Percentiles rank a stretch among this genome's conserved stretches.
These are phyloP conservation scores for Hyaloscypha hepaticicola DNA, from an alignment of 495 filamentous ascomycete genomes.

Conservation along the genomic window DNA sequence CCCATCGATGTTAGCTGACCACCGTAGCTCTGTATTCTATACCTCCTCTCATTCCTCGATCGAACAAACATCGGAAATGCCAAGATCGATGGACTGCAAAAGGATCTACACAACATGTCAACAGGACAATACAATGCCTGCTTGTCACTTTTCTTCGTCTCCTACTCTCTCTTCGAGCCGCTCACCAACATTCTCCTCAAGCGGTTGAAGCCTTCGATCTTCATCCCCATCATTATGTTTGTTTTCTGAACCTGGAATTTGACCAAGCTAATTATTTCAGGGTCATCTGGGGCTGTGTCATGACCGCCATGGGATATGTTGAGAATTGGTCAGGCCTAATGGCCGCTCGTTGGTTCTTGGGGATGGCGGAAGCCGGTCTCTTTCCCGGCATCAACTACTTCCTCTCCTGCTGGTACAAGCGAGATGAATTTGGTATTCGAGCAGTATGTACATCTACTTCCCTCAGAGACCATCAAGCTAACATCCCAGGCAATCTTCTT, in stretches of 20 bases:
- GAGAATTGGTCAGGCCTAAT: conserved; percentile 76
- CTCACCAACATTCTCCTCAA: conserved; percentile 64
- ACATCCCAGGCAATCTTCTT: conserved; percentile 72
- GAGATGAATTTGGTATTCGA: conserved; percentile 59
- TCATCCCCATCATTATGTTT: conserved; percentile 57
- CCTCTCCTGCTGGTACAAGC: conserved; percentile 69
- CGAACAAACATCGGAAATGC: conserved; percentile 87
- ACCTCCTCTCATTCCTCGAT: conserved; percentile 83
- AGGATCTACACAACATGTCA: conserved; percentile 47
- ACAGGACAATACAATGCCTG: conserved; percentile 56
- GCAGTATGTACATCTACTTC: conserved; percentile 38
- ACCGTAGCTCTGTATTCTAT: conserved; percentile 69
- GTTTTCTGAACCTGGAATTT: conserved; percentile 51
- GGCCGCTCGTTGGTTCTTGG: conserved; percentile 82
- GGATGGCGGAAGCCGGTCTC: conserved; percentile 77
- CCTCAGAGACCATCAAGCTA: neutral
- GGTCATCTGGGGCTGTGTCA: conserved; percentile 61
- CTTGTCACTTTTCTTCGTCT: conserved; percentile 63
- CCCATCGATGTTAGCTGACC: neutral
- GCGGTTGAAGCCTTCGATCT: conserved; percentile 58
- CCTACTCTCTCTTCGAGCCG: conserved; percentile 55
- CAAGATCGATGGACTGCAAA: conserved; percentile 69
- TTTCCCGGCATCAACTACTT: conserved; percentile 88
- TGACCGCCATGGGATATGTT: conserved; percentile 79
- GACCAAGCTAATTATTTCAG: conserved; percentile 60